phyloP scores from a whole-genome alignment of 306 rosid species.

The Lupinus albus region DNA sequence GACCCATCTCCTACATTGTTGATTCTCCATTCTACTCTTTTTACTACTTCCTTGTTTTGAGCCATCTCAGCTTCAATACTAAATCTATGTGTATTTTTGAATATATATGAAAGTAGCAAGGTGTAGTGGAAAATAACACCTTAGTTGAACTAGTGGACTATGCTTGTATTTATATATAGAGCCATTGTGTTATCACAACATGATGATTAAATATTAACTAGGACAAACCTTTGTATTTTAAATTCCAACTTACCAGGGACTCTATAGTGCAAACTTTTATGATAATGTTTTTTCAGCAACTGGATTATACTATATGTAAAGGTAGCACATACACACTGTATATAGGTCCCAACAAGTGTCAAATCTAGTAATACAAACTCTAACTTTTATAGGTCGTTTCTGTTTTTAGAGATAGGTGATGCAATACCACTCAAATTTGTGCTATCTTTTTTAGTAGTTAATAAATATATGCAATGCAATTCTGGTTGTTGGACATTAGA shows the following conservation, averaged over 20 bases:
- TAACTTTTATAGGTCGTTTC: slow-evolving; percentile 26
- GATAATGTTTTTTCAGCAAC: no score
- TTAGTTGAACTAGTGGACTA: neutral
- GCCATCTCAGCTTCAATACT: slow-evolving; percentile 31
- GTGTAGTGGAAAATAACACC: slow-evolving; percentile 6
- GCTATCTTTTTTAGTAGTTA: slow-evolving; percentile 24
- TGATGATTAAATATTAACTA: slow-evolving; percentile 29
- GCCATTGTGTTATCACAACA: slow-evolving; percentile 17
- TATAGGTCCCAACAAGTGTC: no score
- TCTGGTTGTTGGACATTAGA: slow-evolving; percentile 26
- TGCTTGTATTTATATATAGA: slow-evolving; percentile 41
- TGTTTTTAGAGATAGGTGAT: slow-evolving; percentile 30
- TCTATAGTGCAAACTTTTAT: neutral
- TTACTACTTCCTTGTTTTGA: slow-evolving; percentile 37
- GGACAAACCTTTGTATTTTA: neutral
- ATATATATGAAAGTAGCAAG: slow-evolving; percentile 4
- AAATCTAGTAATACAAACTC: no score
- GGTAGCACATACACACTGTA: no score
- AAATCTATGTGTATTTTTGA: neutral
- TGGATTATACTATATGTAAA: no score
- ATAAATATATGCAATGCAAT: no score
- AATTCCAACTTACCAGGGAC: slow-evolving; percentile 8
- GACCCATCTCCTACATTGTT: slow-evolving; percentile 51
- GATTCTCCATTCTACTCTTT: slow-evolving; percentile 68
- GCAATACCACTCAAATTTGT: slow-evolving; percentile 21